These are phyloP conservation scores for Pseudonectria buxi DNA, from an alignment of 2,329 filamentous ascomycete genomes.

Conservation along the genomic window DNA sequence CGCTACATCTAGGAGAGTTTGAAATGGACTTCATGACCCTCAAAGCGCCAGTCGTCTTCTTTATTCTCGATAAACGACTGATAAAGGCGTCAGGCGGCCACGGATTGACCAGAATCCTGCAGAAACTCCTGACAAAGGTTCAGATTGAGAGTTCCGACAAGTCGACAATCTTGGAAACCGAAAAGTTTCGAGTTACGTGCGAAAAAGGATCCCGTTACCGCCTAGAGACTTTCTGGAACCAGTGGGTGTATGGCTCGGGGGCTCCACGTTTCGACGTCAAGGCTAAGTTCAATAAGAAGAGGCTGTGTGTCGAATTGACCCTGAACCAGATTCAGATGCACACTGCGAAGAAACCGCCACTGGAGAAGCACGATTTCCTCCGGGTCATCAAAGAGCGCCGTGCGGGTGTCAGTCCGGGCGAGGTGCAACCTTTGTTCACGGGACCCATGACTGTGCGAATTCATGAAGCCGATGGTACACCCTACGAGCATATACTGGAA, in stretches of 20 bases:
- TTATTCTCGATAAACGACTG: slow-evolving; percentile 86
- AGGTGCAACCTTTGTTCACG: slow-evolving; percentile 75
- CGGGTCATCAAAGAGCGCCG: slow-evolving; percentile 76
- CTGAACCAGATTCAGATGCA: slow-evolving; percentile 68
- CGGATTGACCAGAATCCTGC: slow-evolving; percentile 79
- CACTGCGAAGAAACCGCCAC: slow-evolving; percentile 32
- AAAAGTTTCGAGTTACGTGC: slow-evolving; percentile 73
- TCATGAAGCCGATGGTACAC: slow-evolving; percentile 95
- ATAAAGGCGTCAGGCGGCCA: slow-evolving; percentile 77
- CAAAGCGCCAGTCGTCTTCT: slow-evolving; percentile 85
- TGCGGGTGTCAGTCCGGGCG: slow-evolving; percentile 60
- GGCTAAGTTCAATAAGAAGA: slow-evolving; percentile 96
- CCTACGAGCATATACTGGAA: slow-evolving; percentile 95
- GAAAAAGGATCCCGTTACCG: slow-evolving; percentile 85
- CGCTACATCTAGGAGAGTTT: slow-evolving; percentile 73
- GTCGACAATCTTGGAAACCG: slow-evolving; percentile 67
- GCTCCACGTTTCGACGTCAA: slow-evolving; percentile 82
- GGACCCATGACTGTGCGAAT: slow-evolving; percentile 97
- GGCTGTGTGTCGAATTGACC: slow-evolving; percentile 85
- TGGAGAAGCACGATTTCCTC: slow-evolving; percentile 72
- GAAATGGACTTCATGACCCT: slow-evolving; percentile 85
- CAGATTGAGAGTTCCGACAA: slow-evolving; percentile 56
- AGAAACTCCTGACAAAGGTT: slow-evolving; percentile 76
- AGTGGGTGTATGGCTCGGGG: slow-evolving; percentile 85
- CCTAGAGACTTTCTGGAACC: slow-evolving; percentile 84